A percentile compares a stretch with the other conserved stretches of the same genome.
Conservation (phyloP, 495 filamentous ascomycete genomes). For the Geopyxis carbonaria region DNA sequence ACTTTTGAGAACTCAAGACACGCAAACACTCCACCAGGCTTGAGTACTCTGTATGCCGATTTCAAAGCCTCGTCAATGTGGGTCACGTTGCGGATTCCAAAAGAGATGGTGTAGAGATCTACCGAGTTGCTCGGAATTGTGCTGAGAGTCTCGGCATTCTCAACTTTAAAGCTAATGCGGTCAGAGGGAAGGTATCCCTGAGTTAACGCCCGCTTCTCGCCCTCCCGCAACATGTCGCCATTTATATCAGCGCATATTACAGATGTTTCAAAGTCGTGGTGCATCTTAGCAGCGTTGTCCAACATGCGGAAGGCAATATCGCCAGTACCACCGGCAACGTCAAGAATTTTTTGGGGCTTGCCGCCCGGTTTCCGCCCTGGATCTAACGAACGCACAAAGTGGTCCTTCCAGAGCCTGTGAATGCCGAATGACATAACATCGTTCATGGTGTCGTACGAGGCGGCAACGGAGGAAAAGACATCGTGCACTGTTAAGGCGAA, state of each 20-base stretch:
- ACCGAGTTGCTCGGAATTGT: constrained; percentile 46
- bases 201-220: constrained; percentile 50
- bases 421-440: constrained; percentile 96
- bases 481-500: constrained; percentile 42
- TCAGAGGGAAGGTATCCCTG: constrained; percentile 19
- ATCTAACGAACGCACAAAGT: constrained; percentile 84
- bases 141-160: constrained; percentile 69
- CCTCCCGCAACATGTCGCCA: constrained; percentile 78
- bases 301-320: constrained; percentile 97
- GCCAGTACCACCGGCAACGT: constrained; percentile 92
- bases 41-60: constrained; percentile 74
- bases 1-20: constrained; percentile 92
- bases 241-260: constrained; percentile 95
- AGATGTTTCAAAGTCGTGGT: constrained; percentile 56
- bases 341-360: constrained; percentile 60
- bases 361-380: constrained; percentile 53
- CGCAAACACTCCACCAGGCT: constrained; percentile 89
- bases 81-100: constrained; percentile 94
- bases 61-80: constrained; percentile 60
- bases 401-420: constrained; percentile 95
- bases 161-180: constrained; percentile 63
- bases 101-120: constrained; percentile 94
- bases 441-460: constrained; percentile 84
- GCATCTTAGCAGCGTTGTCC: constrained; percentile 67
- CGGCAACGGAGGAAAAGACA: constrained; percentile 91